Conservation (phyloP, 176 grass and related monocot genomes). For the Typha latifolia region DNA sequence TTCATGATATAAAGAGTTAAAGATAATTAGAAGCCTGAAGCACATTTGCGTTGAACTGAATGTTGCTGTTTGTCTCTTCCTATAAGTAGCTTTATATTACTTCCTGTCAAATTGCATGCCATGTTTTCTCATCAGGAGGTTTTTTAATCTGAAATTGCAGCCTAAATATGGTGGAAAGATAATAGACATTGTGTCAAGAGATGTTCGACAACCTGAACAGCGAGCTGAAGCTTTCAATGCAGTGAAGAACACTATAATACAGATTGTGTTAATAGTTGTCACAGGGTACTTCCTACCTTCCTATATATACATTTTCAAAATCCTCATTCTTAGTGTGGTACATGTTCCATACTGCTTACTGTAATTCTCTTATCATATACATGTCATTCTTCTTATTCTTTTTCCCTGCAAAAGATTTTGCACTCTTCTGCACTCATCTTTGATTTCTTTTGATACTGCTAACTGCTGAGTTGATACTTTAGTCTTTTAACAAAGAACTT, state of each 20-base stretch:
- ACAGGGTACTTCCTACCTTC: slow-evolving; percentile 43
- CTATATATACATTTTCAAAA: background rate
- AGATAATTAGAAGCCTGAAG: too few relatives aligned
- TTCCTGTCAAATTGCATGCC: too few relatives aligned
- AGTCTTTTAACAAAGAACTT: too few relatives aligned
- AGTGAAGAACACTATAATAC: slow-evolving; percentile 62
- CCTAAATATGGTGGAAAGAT: slow-evolving; percentile 89
- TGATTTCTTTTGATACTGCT: background rate
- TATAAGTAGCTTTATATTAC: too few relatives aligned
- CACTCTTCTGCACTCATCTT: too few relatives aligned
- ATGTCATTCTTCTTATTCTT: background rate
- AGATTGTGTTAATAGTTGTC: slow-evolving; percentile 76
- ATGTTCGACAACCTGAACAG: slow-evolving; percentile 55
- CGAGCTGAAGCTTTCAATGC: slow-evolving; percentile 60
- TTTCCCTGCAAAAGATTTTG: too few relatives aligned
- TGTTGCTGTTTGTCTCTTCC: too few relatives aligned
- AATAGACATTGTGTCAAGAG: slow-evolving; percentile 94
- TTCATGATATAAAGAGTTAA: too few relatives aligned
- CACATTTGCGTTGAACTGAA: too few relatives aligned
- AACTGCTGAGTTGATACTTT: background rate
- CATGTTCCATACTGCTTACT: slow-evolving; percentile 2
- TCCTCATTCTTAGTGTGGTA: background rate
- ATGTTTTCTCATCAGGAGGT: too few relatives aligned
- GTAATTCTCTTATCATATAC: background rate
- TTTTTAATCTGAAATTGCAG: slow-evolving; percentile 29